Evolutionary conservation across 176 grass and related monocot genomes (phyloP), one percentile per base, ranked within the genome.

Genomic region (Thalia dealbata): DNA sequence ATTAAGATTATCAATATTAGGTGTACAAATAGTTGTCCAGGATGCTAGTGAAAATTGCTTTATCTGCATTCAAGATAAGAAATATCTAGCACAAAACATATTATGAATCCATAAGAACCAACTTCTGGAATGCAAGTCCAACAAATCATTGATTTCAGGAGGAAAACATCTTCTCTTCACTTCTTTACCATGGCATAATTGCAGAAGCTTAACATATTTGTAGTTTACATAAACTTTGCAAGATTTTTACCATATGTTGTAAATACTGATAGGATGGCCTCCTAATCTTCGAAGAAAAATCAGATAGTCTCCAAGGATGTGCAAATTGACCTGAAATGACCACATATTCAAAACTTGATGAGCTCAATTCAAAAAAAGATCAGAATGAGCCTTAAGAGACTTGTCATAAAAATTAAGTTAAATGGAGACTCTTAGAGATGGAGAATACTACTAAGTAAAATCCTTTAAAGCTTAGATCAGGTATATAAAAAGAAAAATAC

Each of bases 231-330:
- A 63, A 73, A 82, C 10, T 6, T 22, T 38, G 35, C 45, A 72
- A 77, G 42, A 27, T 44, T 26, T 38, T 86, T 90, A 91, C 88
- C 73, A 76, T 75, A 80, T 73, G 78, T 74, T 32, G 83, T 22
- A 86, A 44, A 79, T 84, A 83, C 69, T 96, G 86, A 82, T 82
- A 66, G 21, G 78, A 70, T 66, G 73, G 77, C 18, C 46, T 13
- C 45, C 71, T 30, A 75, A 71, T 76, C 45, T 41, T 73, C 54
- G 78, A 76, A 43, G 73, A 76, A 80, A 81, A 41, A 52, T 79
- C 62, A 52, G 77, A 75, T 29, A 45, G 29, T 54, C 80, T 83
- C 66, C 73, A 72, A 7, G 81, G 21, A 52, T 74, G 73, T 79
- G 78, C 12, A 71, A 71, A 80, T 72, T 83, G 75, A 12, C 87